These are phyloP conservation scores for Blakeslea trispora DNA, from an alignment of 371 early-diverging fungal species.

Conservation along the genomic window DNA sequence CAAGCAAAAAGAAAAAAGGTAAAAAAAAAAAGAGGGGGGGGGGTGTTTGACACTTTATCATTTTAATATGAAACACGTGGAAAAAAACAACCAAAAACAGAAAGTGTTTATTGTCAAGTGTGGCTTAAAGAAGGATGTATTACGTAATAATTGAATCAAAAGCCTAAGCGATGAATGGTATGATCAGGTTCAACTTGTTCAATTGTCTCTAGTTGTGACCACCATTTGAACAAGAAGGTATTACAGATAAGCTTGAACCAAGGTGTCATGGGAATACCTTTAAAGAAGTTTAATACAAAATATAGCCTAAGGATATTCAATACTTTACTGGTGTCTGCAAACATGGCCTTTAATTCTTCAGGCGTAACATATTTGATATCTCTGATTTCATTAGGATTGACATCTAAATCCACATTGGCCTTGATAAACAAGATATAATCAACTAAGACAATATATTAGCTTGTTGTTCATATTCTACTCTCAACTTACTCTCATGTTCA, in stretches of 20 bases:
- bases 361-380: constrained; percentile 76
- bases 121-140: background rate
- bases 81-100: no score
- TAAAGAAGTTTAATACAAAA: background rate
- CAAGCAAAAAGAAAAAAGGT: constrained; percentile 12
- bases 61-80: no score
- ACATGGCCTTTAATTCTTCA: constrained; percentile 75
- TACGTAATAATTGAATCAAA: constrained; percentile 24
- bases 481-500: constrained; percentile 86
- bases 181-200: constrained; percentile 63
- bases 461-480: background rate
- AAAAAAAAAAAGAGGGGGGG: background rate
- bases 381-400: constrained; percentile 87
- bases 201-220: constrained; percentile 82
- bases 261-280: constrained; percentile 81
- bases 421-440: constrained; percentile 90
- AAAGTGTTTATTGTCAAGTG: no score
- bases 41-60: no score
- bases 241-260: constrained; percentile 95
- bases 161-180: constrained; percentile 76
- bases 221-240: constrained; percentile 93
- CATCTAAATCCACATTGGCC: constrained; percentile 65
- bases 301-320: background rate
- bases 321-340: constrained; percentile 59
- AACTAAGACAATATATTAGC: constrained; percentile 42